phyloP scores from a whole-genome alignment of 495 filamentous ascomycete species.

The Immersiella caudata region DNA sequence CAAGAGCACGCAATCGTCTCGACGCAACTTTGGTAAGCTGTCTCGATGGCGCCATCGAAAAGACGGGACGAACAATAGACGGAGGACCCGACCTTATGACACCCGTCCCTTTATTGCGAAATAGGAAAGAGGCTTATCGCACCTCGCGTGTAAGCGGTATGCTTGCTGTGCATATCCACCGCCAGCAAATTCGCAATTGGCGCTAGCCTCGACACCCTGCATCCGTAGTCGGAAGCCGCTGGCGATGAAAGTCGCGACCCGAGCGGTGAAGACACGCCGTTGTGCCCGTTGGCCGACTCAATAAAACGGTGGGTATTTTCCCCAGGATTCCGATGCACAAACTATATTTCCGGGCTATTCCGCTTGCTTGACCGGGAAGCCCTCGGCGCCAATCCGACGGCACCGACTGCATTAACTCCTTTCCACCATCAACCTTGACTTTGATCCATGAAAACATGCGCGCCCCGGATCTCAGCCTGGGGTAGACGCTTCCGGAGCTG shows the following conservation, averaged over 20 bases:
- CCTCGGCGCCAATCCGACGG: not conserved
- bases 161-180: not conserved
- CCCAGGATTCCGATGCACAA: conserved; percentile 5
- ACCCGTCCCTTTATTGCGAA: conserved; percentile 11
- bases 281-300: not conserved
- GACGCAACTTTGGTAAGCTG: conserved; percentile 26
- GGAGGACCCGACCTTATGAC: not conserved
- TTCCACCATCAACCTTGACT: not conserved
- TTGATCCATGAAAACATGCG: not conserved
- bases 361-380: not conserved
- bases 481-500: not conserved
- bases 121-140: conserved; percentile 7
- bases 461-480: not conserved
- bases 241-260: conserved; percentile 8
- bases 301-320: conserved; percentile 4
- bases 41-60: conserved; percentile 34
- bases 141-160: not conserved
- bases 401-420: not conserved
- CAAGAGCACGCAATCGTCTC: conserved; percentile 34
- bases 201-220: not conserved
- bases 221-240: conserved; percentile 12
- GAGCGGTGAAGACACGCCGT: not conserved
- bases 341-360: not conserved
- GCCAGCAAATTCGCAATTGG: not conserved
- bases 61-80: conserved; percentile 35